Conservation (phyloP, 1,284 basidiomycete genomes). For the Blastosporella zonata region DNA sequence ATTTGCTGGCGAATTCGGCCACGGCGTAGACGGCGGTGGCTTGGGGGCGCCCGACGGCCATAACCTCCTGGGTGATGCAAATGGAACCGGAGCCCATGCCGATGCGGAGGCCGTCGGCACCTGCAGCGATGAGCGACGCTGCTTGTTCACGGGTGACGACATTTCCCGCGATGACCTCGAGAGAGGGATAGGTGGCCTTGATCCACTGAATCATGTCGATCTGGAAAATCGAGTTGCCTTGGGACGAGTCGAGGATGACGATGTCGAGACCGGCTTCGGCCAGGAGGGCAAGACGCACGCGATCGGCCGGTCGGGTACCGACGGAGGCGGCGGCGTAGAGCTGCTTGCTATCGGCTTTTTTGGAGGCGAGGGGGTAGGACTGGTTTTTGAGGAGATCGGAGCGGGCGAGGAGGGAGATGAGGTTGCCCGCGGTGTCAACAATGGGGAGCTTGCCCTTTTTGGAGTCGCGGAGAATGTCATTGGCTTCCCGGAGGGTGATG, state of each 20-base stretch:
- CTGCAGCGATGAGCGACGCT: slow-evolving; percentile 89
- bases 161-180: slow-evolving; percentile 96
- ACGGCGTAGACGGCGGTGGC: slow-evolving; percentile 96
- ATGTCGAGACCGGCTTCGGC: slow-evolving; percentile 96
- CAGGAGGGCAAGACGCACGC: slow-evolving; percentile 81
- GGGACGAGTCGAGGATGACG: slow-evolving; percentile 92
- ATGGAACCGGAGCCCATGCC: slow-evolving; percentile 99
- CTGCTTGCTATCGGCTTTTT: slow-evolving; percentile 91
- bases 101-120: slow-evolving; percentile 91
- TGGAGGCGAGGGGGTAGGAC: slow-evolving; percentile 94
- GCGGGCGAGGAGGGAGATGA: slow-evolving; percentile 88
- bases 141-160: slow-evolving; percentile 98
- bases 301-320: slow-evolving; percentile 90
- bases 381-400: slow-evolving; percentile 98
- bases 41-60: slow-evolving; percentile 99
- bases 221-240: slow-evolving; percentile 95
- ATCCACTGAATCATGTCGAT: slow-evolving; percentile 96
- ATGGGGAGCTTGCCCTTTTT: slow-evolving; percentile 99
- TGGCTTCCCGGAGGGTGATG: slow-evolving; percentile 89
- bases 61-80: slow-evolving; percentile 99
- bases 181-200: slow-evolving; percentile 79
- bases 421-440: slow-evolving; percentile 71
- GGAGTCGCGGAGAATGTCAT: slow-evolving; percentile 91
- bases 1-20: slow-evolving; percentile 89
- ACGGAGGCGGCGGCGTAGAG: slow-evolving; percentile 97